phyloP scores from a whole-genome alignment of 176 grass and related monocot species.

The Phyllostachys edulis region DNA sequence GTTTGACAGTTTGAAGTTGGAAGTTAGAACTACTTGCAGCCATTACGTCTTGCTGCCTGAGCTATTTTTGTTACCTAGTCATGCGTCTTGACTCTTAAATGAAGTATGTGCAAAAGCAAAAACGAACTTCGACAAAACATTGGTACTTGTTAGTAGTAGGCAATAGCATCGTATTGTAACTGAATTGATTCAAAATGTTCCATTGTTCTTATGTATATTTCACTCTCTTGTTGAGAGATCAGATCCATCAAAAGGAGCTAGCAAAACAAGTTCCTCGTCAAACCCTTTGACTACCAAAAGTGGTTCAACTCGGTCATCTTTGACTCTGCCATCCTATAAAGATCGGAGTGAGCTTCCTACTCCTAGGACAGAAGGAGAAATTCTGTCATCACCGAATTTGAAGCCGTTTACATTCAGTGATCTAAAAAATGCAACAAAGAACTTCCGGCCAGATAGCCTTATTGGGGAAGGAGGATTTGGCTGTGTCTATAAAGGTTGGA shows the following conservation, averaged over 20 bases:
- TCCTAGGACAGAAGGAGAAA: conserved; percentile 73
- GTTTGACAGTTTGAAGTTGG: background rate
- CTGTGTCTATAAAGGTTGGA: conserved; percentile 66
- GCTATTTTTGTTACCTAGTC: background rate
- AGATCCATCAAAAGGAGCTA: conserved; percentile 57
- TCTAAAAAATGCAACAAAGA: conserved; percentile 43
- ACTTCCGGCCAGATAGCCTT: conserved; percentile 54
- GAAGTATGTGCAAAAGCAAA: background rate
- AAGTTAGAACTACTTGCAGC: background rate
- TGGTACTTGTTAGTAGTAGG: background rate
- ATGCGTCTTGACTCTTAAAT: background rate
- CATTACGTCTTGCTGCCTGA: background rate
- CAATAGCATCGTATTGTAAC: background rate
- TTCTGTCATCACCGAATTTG: conserved; percentile 51
- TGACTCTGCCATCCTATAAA: conserved; percentile 59
- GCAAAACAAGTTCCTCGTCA: conserved; percentile 54
- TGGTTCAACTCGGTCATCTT: conserved; percentile 37
- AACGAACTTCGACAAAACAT: background rate
- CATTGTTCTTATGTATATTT: conserved; percentile 24
- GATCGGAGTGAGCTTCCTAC: conserved; percentile 45
- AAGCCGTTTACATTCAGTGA: conserved; percentile 52
- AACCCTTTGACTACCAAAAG: conserved; percentile 37
- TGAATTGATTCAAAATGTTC: background rate
- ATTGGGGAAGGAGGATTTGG: conserved; percentile 76
- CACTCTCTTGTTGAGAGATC: conserved; percentile 4